phyloP scores from a whole-genome alignment of 441 rosid genomes.

The Lepidium campestre region DNA sequence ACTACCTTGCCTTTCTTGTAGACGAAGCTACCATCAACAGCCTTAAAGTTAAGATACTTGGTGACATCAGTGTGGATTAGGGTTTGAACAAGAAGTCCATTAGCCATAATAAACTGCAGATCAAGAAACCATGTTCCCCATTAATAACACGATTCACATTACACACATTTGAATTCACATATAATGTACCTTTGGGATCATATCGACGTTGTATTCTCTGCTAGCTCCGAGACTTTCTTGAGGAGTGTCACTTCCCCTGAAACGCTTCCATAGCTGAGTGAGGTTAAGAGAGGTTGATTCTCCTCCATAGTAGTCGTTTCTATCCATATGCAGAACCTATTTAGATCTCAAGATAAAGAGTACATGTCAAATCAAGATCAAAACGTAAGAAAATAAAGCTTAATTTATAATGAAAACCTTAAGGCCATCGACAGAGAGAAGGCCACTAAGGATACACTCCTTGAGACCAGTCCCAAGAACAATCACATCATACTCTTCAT shows the following conservation, averaged over 20 bases:
- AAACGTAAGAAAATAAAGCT: not conserved
- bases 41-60: conserved; percentile 71
- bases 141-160: not conserved
- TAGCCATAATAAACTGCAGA: conserved; percentile 65
- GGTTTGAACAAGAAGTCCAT: conserved; percentile 52
- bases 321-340: conserved; percentile 67
- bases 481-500: conserved; percentile 70
- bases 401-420: conserved; percentile 31
- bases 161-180: not conserved
- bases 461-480: conserved; percentile 77
- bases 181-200: conserved; percentile 59
- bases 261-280: conserved; percentile 68
- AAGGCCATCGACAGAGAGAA: conserved; percentile 71
- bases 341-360: not conserved
- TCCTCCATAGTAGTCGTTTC: conserved; percentile 68
- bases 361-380: not conserved
- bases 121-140: conserved; percentile 1
- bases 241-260: conserved; percentile 48
- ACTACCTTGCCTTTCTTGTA: conserved; percentile 68
- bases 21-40: conserved; percentile 68
- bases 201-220: conserved; percentile 63
- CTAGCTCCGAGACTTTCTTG: conserved; percentile 53
- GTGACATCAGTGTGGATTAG: conserved; percentile 72
- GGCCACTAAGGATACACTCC: conserved; percentile 77
- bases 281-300: conserved; percentile 60